Percentiles rank a stretch among this genome's conserved stretches.
Conservation (phyloP, 495 filamentous ascomycete genomes). For the Tuber magnatum region DNA sequence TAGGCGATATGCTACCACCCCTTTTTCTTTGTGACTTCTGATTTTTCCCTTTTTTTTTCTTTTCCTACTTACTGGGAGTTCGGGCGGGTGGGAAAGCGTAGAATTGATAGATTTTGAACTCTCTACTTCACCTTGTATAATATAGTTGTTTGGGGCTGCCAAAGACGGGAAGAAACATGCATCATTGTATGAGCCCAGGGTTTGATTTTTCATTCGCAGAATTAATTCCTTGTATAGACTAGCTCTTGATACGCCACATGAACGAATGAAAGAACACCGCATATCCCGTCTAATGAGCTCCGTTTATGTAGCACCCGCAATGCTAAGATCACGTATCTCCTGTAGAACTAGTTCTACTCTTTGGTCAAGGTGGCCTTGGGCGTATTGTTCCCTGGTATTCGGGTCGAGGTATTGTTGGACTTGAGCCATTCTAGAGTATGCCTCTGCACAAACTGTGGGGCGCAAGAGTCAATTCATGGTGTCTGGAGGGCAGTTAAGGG, state of each 20-base stretch:
- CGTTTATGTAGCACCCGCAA: conserved; percentile 53
- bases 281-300: neutral
- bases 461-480: neutral
- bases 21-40: neutral
- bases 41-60: neutral
- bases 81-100: neutral
- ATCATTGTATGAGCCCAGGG: neutral
- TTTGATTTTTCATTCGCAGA: neutral
- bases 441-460: conserved; percentile 71
- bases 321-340: conserved; percentile 93
- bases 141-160: neutral
- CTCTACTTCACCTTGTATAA: neutral
- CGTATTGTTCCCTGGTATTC: conserved; percentile 94
- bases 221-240: neutral
- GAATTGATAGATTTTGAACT: conserved; percentile 5
- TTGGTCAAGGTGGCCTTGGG: conserved; percentile 82
- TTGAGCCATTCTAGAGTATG: conserved; percentile 94
- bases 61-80: neutral
- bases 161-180: neutral
- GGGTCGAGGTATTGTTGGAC: conserved; percentile 97
- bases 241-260: neutral
- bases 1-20: neutral
- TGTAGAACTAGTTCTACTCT: conserved; percentile 93
- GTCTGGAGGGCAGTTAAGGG: neutral
- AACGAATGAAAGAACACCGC: neutral